Evolutionary conservation across 2,329 filamentous ascomycete species (phyloP).

Genomic region (Fusarium sp.): DNA sequence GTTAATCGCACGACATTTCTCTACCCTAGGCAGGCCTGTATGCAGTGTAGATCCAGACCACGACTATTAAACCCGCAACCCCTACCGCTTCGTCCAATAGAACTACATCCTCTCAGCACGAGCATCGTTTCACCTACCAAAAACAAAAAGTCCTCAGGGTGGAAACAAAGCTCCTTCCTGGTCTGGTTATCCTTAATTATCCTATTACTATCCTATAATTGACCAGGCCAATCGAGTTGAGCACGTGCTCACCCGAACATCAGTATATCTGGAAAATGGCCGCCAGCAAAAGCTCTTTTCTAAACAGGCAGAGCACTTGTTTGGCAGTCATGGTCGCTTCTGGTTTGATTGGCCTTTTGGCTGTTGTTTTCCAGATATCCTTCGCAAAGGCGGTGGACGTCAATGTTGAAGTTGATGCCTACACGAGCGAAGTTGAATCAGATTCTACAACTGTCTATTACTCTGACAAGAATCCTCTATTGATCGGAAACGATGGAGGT

Average conservation of each 20-base stretch:
- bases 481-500: constrained; percentile 61
- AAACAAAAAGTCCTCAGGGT: constrained; percentile 23
- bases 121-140: background rate
- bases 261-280: constrained; percentile 23
- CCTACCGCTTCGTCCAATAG: constrained; percentile 30
- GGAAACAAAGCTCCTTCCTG: constrained; percentile 5
- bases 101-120: constrained; percentile 34
- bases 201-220: constrained; percentile 9
- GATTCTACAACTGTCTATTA: constrained; percentile 58
- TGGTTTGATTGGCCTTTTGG: constrained; percentile 37
- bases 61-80: constrained; percentile 18
- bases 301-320: constrained; percentile 12
- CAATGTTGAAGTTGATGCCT: constrained; percentile 50
- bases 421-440: constrained; percentile 54
- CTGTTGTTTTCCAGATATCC: constrained; percentile 32
- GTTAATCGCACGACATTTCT: background rate
- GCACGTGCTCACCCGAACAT: constrained; percentile 15
- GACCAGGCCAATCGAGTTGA: constrained; percentile 13
- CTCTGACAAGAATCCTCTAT: constrained; percentile 48
- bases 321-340: constrained; percentile 38
- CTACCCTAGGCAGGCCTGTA: background rate
- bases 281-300: constrained; percentile 3
- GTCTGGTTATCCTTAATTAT: background rate
- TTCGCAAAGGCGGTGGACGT: constrained; percentile 36
- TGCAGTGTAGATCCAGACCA: constrained; percentile 21